Conservation (phyloP, 148 eudicot species). For the Vaccinium vitisidaea region DNA sequence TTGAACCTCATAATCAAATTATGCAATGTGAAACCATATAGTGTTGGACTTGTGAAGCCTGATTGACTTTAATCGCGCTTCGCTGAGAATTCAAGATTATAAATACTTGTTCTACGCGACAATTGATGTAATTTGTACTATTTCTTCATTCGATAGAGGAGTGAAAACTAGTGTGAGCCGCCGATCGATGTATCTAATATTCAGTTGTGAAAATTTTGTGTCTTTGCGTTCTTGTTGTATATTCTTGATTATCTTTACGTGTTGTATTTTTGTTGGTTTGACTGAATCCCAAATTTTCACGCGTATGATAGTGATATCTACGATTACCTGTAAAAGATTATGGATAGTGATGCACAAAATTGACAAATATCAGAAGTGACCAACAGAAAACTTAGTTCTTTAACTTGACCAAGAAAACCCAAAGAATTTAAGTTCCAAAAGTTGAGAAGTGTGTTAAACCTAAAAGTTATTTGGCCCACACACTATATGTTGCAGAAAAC, state of each 20-base stretch:
- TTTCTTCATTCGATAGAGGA: too few relatives aligned
- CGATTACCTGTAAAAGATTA: neutral
- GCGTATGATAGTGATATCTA: neutral
- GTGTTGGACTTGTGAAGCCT: too few relatives aligned
- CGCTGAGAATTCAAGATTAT: too few relatives aligned
- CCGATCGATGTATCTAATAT: too few relatives aligned
- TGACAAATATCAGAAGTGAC: neutral
- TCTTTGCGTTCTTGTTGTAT: neutral
- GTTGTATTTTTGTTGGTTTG: too few relatives aligned
- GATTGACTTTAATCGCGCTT: too few relatives aligned
- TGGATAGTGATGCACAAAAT: neutral
- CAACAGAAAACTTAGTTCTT: too few relatives aligned
- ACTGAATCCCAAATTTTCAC: too few relatives aligned
- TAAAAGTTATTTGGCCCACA: neutral
- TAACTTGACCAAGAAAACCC: neutral
- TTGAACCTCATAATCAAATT: neutral
- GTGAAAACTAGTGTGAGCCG: too few relatives aligned
- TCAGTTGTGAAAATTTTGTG: neutral
- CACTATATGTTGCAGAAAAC: neutral
- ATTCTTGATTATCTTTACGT: too few relatives aligned
- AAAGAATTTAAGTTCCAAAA: neutral
- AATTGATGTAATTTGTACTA: too few relatives aligned
- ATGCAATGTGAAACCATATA: neutral
- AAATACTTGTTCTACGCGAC: too few relatives aligned
- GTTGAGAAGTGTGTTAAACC: neutral